Evolutionary conservation across 2,329 filamentous ascomycete species (phyloP).

Genomic region (Reticulascus tulasneorum): DNA sequence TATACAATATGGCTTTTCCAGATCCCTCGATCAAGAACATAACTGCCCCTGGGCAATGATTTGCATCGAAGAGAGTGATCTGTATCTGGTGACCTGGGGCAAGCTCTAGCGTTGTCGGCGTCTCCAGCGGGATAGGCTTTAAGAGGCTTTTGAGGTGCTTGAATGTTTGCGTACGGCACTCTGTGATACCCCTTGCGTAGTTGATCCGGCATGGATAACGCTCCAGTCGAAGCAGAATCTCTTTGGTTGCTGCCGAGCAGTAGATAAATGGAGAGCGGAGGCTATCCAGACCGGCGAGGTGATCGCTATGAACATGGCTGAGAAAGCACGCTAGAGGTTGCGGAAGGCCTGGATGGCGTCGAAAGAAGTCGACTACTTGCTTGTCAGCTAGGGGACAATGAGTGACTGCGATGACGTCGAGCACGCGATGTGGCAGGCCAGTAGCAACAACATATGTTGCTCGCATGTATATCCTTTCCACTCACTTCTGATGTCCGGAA

Average conservation of each 20-base stretch:
- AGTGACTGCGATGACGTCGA: not conserved
- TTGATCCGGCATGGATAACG: slow-evolving; percentile 78
- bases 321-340: slow-evolving; percentile 81
- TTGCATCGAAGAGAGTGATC: slow-evolving; percentile 85
- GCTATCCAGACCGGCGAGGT: slow-evolving; percentile 74
- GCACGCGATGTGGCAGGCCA: slow-evolving; percentile 11
- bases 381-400: slow-evolving; percentile 7
- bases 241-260: slow-evolving; percentile 78
- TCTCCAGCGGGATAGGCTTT: slow-evolving; percentile 79
- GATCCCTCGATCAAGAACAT: slow-evolving; percentile 87
- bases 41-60: slow-evolving; percentile 84
- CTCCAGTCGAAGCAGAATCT: slow-evolving; percentile 77
- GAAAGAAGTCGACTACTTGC: slow-evolving; percentile 73
- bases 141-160: slow-evolving; percentile 69
- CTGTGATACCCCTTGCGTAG: slow-evolving; percentile 71
- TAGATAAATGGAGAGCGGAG: slow-evolving; percentile 81
- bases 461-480: slow-evolving; percentile 2
- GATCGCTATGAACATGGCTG: slow-evolving; percentile 90
- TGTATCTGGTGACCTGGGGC: slow-evolving; percentile 63
- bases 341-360: slow-evolving; percentile 45
- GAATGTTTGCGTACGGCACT: slow-evolving; percentile 71
- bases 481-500: slow-evolving; percentile 70
- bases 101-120: slow-evolving; percentile 73
- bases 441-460: not conserved
- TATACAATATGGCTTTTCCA: slow-evolving; percentile 74